Conservation (phyloP, 768 basidiomycete species). For the Kwoniella mangroviensis region DNA sequence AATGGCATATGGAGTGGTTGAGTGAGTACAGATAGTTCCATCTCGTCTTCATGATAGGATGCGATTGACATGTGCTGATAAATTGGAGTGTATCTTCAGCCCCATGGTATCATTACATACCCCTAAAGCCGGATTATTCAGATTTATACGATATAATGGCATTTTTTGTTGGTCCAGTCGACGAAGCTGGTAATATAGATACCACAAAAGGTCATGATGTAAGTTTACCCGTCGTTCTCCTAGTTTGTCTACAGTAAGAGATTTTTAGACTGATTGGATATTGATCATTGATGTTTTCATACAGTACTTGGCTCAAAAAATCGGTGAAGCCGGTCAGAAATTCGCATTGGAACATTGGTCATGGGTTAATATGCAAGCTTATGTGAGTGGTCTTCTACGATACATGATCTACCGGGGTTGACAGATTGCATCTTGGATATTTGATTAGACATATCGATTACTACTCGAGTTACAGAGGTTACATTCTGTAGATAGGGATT, state of each 20-base stretch:
- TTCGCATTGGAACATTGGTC: slow-evolving; percentile 56
- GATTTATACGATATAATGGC: slow-evolving; percentile 73
- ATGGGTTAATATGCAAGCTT: slow-evolving; percentile 57
- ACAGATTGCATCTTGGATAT: too few relatives aligned
- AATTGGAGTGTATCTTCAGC: slow-evolving; percentile 26
- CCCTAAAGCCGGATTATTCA: slow-evolving; percentile 67
- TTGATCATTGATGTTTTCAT: too few relatives aligned
- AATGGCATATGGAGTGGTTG: slow-evolving; percentile 63
- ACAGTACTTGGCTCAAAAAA: slow-evolving; percentile 55
- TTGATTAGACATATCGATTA: slow-evolving; percentile 49
- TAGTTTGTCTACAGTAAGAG: too few relatives aligned
- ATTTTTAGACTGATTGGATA: too few relatives aligned
- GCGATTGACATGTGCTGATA: too few relatives aligned
- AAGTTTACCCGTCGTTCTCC: too few relatives aligned
- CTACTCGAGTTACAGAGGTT: slow-evolving; percentile 50
- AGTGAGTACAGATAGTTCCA: too few relatives aligned
- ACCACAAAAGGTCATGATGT: slow-evolving; percentile 65
- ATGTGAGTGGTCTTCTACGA: slow-evolving; percentile 46
- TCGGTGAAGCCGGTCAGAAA: slow-evolving; percentile 53
- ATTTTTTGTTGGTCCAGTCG: slow-evolving; percentile 69
- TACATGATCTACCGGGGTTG: too few relatives aligned
- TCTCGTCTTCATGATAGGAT: too few relatives aligned
- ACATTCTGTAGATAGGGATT: slow-evolving; percentile 46
- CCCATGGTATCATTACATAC: slow-evolving; percentile 78
- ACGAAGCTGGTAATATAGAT: slow-evolving; percentile 63